These are phyloP conservation scores for Fragilariopsis cylindrus DNA, from an alignment of 108 stramenopile genomes.

Conservation along the genomic window DNA sequence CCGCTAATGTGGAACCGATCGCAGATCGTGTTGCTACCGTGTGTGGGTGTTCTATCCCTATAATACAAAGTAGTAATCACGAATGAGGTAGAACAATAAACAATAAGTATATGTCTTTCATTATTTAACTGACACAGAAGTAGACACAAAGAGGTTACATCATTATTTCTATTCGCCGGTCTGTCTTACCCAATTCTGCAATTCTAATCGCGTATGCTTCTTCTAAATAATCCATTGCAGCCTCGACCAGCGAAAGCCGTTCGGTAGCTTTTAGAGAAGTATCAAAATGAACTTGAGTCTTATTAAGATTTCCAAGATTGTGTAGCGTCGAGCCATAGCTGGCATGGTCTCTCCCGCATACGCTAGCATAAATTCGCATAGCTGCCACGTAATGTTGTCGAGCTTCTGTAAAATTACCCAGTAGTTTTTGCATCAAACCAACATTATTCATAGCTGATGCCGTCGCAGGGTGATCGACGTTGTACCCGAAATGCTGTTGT, in stretches of 20 bases:
- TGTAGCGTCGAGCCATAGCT: constrained; percentile 75
- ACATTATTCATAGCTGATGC: constrained; percentile 82
- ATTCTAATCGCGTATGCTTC: constrained; percentile 75
- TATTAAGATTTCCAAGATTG: constrained; percentile 81
- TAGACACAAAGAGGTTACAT: too few species aligned
- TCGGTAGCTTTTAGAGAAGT: constrained; percentile 64
- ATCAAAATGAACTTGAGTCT: constrained; percentile 65
- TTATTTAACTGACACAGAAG: too few species aligned
- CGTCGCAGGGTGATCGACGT: constrained; percentile 72
- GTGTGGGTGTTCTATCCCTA: constrained; percentile 57
- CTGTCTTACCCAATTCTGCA: constrained; percentile 54
- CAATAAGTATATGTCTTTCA: too few species aligned
- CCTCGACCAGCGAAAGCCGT: constrained; percentile 69
- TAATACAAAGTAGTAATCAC: too few species aligned
- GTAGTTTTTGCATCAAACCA: constrained; percentile 73
- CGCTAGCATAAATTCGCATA: constrained; percentile 63
- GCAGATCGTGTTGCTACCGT: constrained; percentile 68
- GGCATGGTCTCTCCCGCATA: constrained; percentile 81
- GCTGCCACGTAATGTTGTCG: constrained; percentile 59
- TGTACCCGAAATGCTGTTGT: constrained; percentile 56
- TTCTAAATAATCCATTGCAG: constrained; percentile 72
- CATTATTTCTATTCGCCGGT: too few species aligned
- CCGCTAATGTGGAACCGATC: constrained; percentile 68
- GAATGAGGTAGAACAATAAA: too few species aligned
- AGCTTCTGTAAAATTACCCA: constrained; percentile 68